Evolutionary conservation across 495 filamentous ascomycete species (phyloP).

Genomic region (Hyaloscypha hepaticicola): DNA sequence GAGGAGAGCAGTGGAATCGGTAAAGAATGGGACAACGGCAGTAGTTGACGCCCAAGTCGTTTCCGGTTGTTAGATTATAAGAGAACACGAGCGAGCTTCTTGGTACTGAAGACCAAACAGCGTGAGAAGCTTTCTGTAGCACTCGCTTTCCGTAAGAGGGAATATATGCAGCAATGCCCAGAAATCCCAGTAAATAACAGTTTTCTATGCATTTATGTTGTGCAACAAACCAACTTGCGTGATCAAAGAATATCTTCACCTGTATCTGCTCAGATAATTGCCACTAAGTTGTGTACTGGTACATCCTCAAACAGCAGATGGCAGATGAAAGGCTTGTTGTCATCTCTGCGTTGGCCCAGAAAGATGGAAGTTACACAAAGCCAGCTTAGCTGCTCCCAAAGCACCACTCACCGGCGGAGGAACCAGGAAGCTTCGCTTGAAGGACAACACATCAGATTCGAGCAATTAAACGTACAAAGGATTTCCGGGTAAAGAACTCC

Average conservation of each 20-base stretch:
- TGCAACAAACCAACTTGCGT: not conserved
- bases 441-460: not conserved
- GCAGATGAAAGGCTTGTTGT: not conserved
- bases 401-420: no score
- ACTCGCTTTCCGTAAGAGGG: no score
- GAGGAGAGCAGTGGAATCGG: slow-evolving; percentile 64
- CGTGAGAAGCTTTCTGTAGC: not conserved
- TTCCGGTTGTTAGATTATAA: slow-evolving; percentile 21
- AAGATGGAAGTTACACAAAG: not conserved
- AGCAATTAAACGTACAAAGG: not conserved
- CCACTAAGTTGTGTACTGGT: not conserved
- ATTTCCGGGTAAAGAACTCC: not conserved
- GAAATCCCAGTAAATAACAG: not conserved
- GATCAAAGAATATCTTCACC: not conserved
- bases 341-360: not conserved
- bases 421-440: not conserved
- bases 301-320: not conserved
- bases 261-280: not conserved
- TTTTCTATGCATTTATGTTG: not conserved
- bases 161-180: not conserved
- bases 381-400: no score
- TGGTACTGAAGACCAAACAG: no score
- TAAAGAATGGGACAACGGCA: slow-evolving; percentile 64
- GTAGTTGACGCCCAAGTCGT: slow-evolving; percentile 44
- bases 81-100: not conserved